Evolutionary conservation across 2,329 filamentous ascomycete genomes (phyloP).

Genomic region (Cladosporium sp.): DNA sequence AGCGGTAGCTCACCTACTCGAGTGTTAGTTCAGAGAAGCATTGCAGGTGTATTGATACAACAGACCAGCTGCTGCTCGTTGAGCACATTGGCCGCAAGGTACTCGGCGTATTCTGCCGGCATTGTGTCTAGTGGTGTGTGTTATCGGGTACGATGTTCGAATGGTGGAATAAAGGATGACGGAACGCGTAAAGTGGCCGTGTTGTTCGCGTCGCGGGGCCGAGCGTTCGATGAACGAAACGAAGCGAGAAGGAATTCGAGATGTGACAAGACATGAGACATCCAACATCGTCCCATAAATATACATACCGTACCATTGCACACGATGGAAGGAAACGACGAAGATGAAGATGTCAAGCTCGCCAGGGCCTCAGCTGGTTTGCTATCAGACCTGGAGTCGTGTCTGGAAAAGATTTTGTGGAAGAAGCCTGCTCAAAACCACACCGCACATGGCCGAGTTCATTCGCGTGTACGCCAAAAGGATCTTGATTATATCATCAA

Average conservation of each 20-base stretch:
- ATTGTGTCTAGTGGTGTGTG: conserved; percentile 31
- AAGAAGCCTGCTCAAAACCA: conserved; percentile 33
- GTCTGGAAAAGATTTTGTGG: conserved; percentile 49
- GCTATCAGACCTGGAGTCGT: conserved; percentile 38
- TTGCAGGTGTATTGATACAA: conserved; percentile 21
- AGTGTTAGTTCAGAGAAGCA: conserved; percentile 19
- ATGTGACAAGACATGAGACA: neutral
- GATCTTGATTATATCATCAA: conserved; percentile 46
- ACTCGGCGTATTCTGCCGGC: conserved; percentile 65
- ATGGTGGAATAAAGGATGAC: neutral
- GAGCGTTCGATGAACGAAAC: conserved; percentile 6
- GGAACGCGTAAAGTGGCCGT: conserved; percentile 27
- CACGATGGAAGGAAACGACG: conserved; percentile 32
- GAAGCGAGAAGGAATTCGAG: neutral
- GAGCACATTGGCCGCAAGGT: conserved; percentile 73
- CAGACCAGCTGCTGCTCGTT: conserved; percentile 73
- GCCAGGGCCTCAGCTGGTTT: conserved; percentile 45
- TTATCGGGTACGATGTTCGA: neutral
- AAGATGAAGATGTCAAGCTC: conserved; percentile 51
- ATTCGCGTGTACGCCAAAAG: conserved; percentile 41
- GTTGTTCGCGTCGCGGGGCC: conserved; percentile 19
- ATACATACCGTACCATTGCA: conserved; percentile 2
- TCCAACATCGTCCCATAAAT: neutral
- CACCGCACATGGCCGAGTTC: conserved; percentile 34
- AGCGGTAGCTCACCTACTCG: conserved; percentile 80